phyloP scores from a whole-genome alignment of 495 filamentous ascomycete genomes.

The Tuber microsphaerosporum region DNA sequence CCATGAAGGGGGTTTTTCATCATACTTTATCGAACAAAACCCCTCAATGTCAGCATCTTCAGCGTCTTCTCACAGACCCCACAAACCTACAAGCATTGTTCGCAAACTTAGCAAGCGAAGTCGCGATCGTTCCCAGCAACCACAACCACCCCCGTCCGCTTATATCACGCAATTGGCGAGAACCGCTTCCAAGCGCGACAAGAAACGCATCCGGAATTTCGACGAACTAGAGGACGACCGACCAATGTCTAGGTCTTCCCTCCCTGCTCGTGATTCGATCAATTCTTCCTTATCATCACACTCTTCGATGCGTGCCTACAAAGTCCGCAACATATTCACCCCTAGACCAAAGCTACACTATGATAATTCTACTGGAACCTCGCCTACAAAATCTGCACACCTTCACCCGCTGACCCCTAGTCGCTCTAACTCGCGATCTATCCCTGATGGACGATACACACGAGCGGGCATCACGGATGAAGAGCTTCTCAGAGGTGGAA shows the following conservation, averaged over 20 bases:
- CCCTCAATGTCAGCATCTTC: conserved; percentile 31
- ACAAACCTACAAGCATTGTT: conserved; percentile 34
- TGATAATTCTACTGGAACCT: conserved; percentile 29
- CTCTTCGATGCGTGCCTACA: conserved; percentile 39
- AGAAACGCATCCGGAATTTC: conserved; percentile 33
- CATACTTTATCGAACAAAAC: conserved; percentile 34
- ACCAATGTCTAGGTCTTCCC: conserved; percentile 33
- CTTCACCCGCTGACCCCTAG: conserved; percentile 23
- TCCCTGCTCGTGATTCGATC: conserved; percentile 35
- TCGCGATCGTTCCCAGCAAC: conserved; percentile 24
- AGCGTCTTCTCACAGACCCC: conserved; percentile 35
- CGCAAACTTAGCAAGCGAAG: conserved; percentile 38
- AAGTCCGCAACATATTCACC: conserved; percentile 34
- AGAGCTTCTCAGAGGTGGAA: conserved; percentile 15
- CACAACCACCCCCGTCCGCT: conserved; percentile 32
- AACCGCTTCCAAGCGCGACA: conserved; percentile 31
- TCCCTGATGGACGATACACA: conserved; percentile 24
- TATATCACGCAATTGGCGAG: conserved; percentile 38
- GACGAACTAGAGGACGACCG: conserved; percentile 35
- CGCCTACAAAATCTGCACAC: conserved; percentile 9
- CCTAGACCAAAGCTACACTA: conserved; percentile 39
- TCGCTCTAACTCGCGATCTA: conserved; percentile 30
- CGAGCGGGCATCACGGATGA: conserved; percentile 15
- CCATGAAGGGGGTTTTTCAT: conserved; percentile 31
- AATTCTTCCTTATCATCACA: conserved; percentile 37